Evolutionary conservation across 768 basidiomycete species (phyloP).

Genomic region (Lactarius sanguifluus): DNA sequence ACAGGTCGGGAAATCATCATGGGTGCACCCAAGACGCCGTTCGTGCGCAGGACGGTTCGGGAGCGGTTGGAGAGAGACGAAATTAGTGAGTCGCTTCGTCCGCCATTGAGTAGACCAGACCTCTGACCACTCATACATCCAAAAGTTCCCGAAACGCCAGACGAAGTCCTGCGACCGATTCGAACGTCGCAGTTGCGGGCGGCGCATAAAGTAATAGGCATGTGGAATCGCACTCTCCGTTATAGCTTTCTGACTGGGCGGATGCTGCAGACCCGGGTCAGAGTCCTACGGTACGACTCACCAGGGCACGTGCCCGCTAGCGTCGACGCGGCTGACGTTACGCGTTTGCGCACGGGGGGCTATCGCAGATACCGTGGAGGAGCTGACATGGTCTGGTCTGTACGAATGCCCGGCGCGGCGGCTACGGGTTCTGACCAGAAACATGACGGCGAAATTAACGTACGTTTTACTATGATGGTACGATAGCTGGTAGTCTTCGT

Average conservation of each 20-base stretch:
- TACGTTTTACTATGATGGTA: no score
- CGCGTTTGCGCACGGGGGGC: conserved; percentile 2
- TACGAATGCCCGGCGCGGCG: not conserved
- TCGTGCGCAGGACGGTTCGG: conserved; percentile 8
- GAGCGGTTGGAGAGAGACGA: conserved; percentile 16
- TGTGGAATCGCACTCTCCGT: not conserved
- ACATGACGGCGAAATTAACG: no score
- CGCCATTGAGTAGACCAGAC: no score
- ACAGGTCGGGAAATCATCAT: not conserved
- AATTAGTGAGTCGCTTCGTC: conserved; percentile 10
- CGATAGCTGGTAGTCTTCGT: no score
- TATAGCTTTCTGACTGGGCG: not conserved
- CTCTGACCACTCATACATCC: not conserved
- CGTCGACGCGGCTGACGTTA: not conserved
- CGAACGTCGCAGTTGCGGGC: not conserved
- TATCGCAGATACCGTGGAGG: conserved; percentile 8
- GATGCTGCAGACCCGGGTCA: not conserved
- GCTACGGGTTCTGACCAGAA: no score
- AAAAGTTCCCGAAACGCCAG: conserved; percentile 25
- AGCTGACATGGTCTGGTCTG: conserved; percentile 2
- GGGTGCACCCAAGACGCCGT: conserved; percentile 14
- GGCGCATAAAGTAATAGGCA: conserved; percentile 6
- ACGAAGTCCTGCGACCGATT: not conserved
- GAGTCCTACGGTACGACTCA: conserved; percentile 6
- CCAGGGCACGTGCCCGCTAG: not conserved